Evolutionary conservation across 768 basidiomycete species (phyloP).

Genomic region (Tulasnella sp.): DNA sequence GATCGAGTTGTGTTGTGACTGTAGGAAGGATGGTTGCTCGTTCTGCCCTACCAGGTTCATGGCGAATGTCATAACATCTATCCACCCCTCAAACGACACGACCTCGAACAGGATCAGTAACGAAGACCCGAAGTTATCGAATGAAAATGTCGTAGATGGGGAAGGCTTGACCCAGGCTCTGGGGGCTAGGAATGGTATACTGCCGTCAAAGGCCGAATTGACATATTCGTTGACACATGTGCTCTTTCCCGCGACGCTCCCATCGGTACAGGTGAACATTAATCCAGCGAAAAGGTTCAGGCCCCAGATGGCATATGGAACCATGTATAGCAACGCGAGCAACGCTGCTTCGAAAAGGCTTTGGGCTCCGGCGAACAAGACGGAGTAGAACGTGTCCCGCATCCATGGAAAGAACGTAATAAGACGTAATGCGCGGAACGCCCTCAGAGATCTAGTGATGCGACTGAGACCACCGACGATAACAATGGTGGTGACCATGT

Average conservation of each 20-base stretch:
- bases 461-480: slow-evolving; percentile 71
- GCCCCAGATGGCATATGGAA: slow-evolving; percentile 89
- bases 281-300: slow-evolving; percentile 83
- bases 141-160: slow-evolving; percentile 74
- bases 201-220: slow-evolving; percentile 40
- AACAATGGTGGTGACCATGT: slow-evolving; percentile 58
- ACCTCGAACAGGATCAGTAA: slow-evolving; percentile 92
- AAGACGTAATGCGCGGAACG: slow-evolving; percentile 74
- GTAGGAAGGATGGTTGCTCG: slow-evolving; percentile 60
- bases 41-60: slow-evolving; percentile 65
- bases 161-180: slow-evolving; percentile 84
- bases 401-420: slow-evolving; percentile 84
- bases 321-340: slow-evolving; percentile 83
- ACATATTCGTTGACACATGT: slow-evolving; percentile 70
- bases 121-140: slow-evolving; percentile 75
- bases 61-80: slow-evolving; percentile 79
- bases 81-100: slow-evolving; percentile 92
- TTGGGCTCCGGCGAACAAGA: slow-evolving; percentile 75
- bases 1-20: slow-evolving; percentile 70
- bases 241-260: slow-evolving; percentile 34
- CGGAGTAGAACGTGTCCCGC: slow-evolving; percentile 73
- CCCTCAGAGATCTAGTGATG: slow-evolving; percentile 77
- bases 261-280: slow-evolving; percentile 79
- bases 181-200: slow-evolving; percentile 61
- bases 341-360: slow-evolving; percentile 85